A percentile compares a stretch with the other conserved stretches of the same genome.
phyloP scores from a whole-genome alignment of 257 asterid species.

The Linaria vulgaris region DNA sequence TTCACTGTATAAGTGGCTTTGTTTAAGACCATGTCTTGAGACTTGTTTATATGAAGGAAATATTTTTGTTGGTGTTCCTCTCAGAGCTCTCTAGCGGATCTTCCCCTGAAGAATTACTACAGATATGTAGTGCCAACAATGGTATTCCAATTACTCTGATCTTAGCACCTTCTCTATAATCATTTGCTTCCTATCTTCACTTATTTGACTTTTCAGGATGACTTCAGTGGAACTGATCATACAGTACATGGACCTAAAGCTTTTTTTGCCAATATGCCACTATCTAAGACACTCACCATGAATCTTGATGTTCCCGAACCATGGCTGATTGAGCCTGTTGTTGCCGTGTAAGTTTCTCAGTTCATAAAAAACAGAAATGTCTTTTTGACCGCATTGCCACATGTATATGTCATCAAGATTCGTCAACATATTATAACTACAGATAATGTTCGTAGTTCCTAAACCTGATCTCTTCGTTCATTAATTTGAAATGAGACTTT shows the following conservation, averaged over 20 bases:
- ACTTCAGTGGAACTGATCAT: constrained; percentile 74
- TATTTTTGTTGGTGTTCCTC: constrained; percentile 26
- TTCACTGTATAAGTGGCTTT: not conserved
- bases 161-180: constrained; percentile 27
- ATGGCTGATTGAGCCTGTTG: constrained; percentile 94
- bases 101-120: constrained; percentile 96
- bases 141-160: constrained; percentile 49
- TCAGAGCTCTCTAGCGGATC: constrained; percentile 97
- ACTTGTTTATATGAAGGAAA: constrained; percentile 18
- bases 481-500: constrained; percentile 10
- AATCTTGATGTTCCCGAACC: constrained; percentile 99
- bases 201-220: constrained; percentile 62
- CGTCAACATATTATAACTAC: not conserved
- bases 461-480: constrained; percentile 14
- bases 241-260: constrained; percentile 87
- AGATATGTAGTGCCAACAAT: constrained; percentile 93
- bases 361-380: too few species aligned
- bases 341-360: constrained; percentile 71
- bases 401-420: not conserved
- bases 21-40: constrained; percentile 3
- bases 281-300: constrained; percentile 95
- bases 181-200: constrained; percentile 29
- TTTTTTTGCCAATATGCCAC: constrained; percentile 95
- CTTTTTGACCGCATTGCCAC: not conserved
- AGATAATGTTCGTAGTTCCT: not conserved